Evolutionary conservation across 2,329 filamentous ascomycete species (phyloP).

Genomic region (Fusarium ramigenum): DNA sequence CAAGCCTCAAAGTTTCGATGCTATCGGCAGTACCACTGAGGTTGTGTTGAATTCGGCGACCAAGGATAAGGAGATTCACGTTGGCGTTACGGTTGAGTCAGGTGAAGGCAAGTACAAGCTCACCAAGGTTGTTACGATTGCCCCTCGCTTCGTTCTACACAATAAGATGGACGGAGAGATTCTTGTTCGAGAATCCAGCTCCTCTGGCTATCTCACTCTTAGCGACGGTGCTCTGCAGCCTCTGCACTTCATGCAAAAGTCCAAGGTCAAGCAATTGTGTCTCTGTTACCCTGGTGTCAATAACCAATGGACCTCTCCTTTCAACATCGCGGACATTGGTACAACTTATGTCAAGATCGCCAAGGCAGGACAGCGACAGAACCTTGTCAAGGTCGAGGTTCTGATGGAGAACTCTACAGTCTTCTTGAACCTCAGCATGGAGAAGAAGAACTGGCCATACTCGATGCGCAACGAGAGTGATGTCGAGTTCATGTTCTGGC

Average conservation of each 20-base stretch:
- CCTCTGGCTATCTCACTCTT: constrained; percentile 83
- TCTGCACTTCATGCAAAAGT: constrained; percentile 88
- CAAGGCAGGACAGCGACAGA: constrained; percentile 88
- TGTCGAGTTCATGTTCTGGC: constrained; percentile 95
- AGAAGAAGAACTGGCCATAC: constrained; percentile 97
- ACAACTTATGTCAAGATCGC: constrained; percentile 94
- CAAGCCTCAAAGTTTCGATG: constrained; percentile 97
- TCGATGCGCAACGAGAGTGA: constrained; percentile 99
- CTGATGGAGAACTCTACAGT: constrained; percentile 93
- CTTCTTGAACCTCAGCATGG: constrained; percentile 88
- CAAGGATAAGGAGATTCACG: constrained; percentile 83
- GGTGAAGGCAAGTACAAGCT: constrained; percentile 98
- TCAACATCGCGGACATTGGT: constrained; percentile 95
- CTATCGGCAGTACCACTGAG: constrained; percentile 91
- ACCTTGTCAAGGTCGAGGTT: constrained; percentile 86
- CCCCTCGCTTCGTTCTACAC: constrained; percentile 91
- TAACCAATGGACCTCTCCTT: constrained; percentile 97
- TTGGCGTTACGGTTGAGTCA: constrained; percentile 87
- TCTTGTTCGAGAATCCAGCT: constrained; percentile 89
- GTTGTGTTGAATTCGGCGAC: constrained; percentile 80
- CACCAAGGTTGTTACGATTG: constrained; percentile 92
- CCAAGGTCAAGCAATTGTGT: constrained; percentile 85
- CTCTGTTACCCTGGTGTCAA: constrained; percentile 93
- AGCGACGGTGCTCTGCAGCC: constrained; percentile 83
- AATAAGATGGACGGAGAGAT: constrained; percentile 92